These are phyloP conservation scores for Mortierella sp. DNA, from an alignment of 371 early-diverging fungal species.

Conservation along the genomic window DNA sequence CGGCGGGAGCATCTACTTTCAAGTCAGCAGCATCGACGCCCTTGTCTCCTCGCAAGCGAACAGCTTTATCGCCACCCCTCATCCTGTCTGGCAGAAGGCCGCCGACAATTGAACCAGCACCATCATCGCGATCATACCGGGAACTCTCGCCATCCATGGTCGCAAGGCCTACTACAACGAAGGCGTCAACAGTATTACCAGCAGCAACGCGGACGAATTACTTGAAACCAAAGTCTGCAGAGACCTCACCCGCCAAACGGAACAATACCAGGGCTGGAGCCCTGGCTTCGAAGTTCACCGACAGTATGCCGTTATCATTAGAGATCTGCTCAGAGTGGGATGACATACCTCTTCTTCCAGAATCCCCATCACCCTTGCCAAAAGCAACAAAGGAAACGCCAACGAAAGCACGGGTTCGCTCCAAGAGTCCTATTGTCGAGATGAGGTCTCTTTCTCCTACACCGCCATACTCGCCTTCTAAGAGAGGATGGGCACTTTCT, in stretches of 20 bases:
- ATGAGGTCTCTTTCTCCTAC: not conserved
- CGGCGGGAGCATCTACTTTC: not conserved
- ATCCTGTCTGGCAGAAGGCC: not conserved
- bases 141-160: not conserved
- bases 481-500: slow-evolving; percentile 8
- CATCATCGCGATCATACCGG: not conserved
- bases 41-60: not conserved
- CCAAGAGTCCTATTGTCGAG: not conserved
- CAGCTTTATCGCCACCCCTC: slow-evolving; percentile 1
- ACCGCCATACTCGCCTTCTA: not conserved
- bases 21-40: not conserved
- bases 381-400: not conserved
- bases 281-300: not conserved
- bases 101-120: not conserved
- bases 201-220: not conserved
- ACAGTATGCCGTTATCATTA: not conserved
- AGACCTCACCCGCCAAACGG: not conserved
- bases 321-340: slow-evolving; percentile 8
- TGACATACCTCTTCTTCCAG: not conserved
- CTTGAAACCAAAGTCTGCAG: not conserved
- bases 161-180: not conserved
- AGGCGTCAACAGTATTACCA: not conserved
- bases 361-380: not conserved
- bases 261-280: not conserved
- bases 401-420: not conserved